Conservation (phyloP, 768 basidiomycete species). For the Trichaptum fuscoviolaceum region DNA sequence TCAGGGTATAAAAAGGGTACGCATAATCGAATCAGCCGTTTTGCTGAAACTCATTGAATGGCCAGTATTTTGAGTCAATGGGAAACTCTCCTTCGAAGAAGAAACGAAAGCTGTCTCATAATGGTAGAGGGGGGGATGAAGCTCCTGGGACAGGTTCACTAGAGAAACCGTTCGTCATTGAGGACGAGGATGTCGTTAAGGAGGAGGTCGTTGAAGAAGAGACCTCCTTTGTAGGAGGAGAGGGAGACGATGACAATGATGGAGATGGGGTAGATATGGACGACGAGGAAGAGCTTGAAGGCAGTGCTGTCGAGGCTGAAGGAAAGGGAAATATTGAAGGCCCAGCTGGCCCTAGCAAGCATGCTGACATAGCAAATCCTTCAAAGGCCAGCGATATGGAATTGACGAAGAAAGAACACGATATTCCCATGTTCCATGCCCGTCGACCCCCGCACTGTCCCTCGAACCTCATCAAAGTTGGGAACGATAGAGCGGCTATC, state of each 20-base stretch:
- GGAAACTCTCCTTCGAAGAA: not conserved
- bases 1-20: constrained; percentile 68
- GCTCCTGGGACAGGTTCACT: not conserved
- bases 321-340: constrained; percentile 18
- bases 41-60: not conserved
- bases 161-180: constrained; percentile 50
- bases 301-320: constrained; percentile 45
- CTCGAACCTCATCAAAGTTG: not conserved
- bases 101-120: not conserved
- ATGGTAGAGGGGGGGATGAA: not conserved
- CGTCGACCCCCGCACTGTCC: not conserved
- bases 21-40: constrained; percentile 14
- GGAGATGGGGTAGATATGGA: constrained; percentile 22
- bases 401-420: not conserved
- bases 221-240: not conserved
- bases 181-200: constrained; percentile 32
- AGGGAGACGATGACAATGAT: constrained; percentile 12
- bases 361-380: not conserved
- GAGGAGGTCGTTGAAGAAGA: constrained; percentile 26
- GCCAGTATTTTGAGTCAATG: not conserved
- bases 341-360: not conserved
- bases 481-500: not conserved
- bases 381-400: not conserved
- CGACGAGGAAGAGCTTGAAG: constrained; percentile 45
- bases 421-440: not conserved